Evolutionary conservation across 139 green algal genomes (phyloP), one percentile per base, ranked within the genome.

Genomic region (Chlamydomonas incerta): DNA sequence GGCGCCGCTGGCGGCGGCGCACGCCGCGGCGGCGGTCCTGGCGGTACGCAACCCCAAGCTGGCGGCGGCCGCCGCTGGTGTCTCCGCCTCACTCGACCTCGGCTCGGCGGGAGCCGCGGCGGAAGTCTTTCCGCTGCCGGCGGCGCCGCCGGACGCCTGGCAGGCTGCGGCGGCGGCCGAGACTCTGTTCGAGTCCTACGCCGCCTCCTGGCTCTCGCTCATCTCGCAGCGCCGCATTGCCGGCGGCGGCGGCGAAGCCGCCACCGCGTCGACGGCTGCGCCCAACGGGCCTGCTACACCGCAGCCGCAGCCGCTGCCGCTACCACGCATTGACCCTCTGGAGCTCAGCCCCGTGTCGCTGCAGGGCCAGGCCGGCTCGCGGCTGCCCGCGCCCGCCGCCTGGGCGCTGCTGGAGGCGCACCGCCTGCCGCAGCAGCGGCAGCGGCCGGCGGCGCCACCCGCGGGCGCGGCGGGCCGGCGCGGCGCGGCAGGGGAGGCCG

Each of bases 181-280:
- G n/a, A 31, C 65, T 2, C 63, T 91, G 28, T 72, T 91, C 14
- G 70, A 87, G 55, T 83, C 82, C 33, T 91, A 86, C 52, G 83
- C 88, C 20, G 88, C 86, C 0, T 75, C 88, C 0, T 91, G 88
- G 88, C 66, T 91, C 57, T 91, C 88, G 2, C 77, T 83, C 63
- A 73, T 83, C 15, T 65, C 77, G 26, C 77, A 85, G 47, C 29
- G 66, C 28, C 63, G 79, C 3, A 66, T 85, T 2, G 46, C 20
- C 2, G 33, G 33, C 3, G 62, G 62, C 2, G 62, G 62, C 17
- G 34, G 17, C 67, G 67, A 2, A 29, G 18, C 67, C 14, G 67
- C 26, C 46, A 46, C 3, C 24, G 77, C 31, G 41, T 37, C 26
- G 50, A 71, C 62, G 62, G 28, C 26, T 31, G n/a, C 67, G 33